Base-by-base conservation (phyloP, 2,329 filamentous ascomycete species). In the Alternaria infectoria region DNA sequence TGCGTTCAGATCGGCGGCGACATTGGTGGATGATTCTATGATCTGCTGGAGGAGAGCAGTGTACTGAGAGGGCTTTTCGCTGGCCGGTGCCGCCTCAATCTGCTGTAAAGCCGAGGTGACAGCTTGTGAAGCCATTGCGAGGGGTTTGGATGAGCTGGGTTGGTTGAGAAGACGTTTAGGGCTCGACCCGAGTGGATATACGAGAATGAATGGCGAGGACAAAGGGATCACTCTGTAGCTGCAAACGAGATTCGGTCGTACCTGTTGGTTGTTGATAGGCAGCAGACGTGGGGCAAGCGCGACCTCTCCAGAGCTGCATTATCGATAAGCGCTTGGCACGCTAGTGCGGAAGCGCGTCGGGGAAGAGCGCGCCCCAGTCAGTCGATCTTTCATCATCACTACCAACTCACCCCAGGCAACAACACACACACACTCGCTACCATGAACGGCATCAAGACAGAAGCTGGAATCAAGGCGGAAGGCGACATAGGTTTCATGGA, bases 1-100 rank as follows among this genome's bases (percentile, higher is more conserved):
- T 72, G 88, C 87, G 64, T 88, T 88, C 62, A 94, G 85, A 78
- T 94, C 89, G 64, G 86, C 78, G 59, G 85, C 77, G 50, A 88
- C 81, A 57, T 85, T 81, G 19, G 77, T 73, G 15, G 83, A 79
- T 36, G 82, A 82, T 12, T 82, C 76, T 55, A 87, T 81, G 75
- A 89, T 87, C 54, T 84, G 81, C 66, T 83, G 79, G 65, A 90
- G 85, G n/a, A 89, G 81, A 19, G 84, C 79, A 60, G 83, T 85
- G 82, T 90, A 90, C 46, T 81, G 83, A 23, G 86, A 79, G 45
- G 86, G 79, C 75, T 87, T 88, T 74, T 84, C 82, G 65, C 81
- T 77, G 56, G 81, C 74, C 6, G 84, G 79, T 4, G 84, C 80
- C 64, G 77, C 70, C 72, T 87, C 84, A 45, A 88, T 84, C 49